Evolutionary conservation across 176 grass and related monocot genomes (phyloP).

Genomic region (Aegilops umbellulata): DNA sequence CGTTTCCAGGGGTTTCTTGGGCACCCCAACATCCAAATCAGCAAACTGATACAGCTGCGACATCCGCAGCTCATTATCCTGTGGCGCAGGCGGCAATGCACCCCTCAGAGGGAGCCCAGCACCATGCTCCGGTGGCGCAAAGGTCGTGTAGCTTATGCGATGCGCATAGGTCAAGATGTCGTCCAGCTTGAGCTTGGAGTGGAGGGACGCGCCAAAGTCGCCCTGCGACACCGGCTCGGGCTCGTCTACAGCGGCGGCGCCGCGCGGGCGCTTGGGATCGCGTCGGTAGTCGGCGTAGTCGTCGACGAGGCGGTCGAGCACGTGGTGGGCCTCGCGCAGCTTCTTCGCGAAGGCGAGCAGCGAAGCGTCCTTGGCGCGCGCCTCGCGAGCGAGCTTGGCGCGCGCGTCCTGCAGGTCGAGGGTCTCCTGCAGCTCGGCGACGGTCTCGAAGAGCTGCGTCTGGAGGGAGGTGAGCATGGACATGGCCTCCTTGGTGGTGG

Average conservation of each 20-base stretch:
- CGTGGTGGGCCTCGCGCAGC: slow-evolving; percentile 81
- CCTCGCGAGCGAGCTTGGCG: slow-evolving; percentile 51
- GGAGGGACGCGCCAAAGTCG: slow-evolving; percentile 53
- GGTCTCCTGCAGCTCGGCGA: slow-evolving; percentile 82
- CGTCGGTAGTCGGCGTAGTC: slow-evolving; percentile 87
- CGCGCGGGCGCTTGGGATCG: slow-evolving; percentile 53
- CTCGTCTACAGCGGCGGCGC: slow-evolving; percentile 4
- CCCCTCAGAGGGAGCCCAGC: slow-evolving; percentile 77
- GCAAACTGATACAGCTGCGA: slow-evolving; percentile 79
- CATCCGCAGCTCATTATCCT: slow-evolving; percentile 86
- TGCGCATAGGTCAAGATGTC: slow-evolving; percentile 81
- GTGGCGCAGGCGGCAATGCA: slow-evolving; percentile 76
- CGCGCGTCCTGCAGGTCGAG: slow-evolving; percentile 85
- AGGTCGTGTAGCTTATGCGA: slow-evolving; percentile 91
- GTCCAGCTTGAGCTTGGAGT: slow-evolving; percentile 71
- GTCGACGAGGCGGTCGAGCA: slow-evolving; percentile 89
- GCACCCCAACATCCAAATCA: slow-evolving; percentile 83
- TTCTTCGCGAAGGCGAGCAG: slow-evolving; percentile 84
- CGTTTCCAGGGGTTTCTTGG: slow-evolving; percentile 61
- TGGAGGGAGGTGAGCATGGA: slow-evolving; percentile 73
- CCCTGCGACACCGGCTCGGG: slow-evolving; percentile 22
- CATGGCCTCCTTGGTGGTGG: slow-evolving; percentile 71
- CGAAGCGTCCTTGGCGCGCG: slow-evolving; percentile 59
- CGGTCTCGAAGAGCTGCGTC: slow-evolving; percentile 84
- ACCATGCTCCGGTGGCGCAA: slow-evolving; percentile 95